Evolutionary conservation across 2,329 filamentous ascomycete species (phyloP).

Genomic region (Arthrobotrys conoides): DNA sequence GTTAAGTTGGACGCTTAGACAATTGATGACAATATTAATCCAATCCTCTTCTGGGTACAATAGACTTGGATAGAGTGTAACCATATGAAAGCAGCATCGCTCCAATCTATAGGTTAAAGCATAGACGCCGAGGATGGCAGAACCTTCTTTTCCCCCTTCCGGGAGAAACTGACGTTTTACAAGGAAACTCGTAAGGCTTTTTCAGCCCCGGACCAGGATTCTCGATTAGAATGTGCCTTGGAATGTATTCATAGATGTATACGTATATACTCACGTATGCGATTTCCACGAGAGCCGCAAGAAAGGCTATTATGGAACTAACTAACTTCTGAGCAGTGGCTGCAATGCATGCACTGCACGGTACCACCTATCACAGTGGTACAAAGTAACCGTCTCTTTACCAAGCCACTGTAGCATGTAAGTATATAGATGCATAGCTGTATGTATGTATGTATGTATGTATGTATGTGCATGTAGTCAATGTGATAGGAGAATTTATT

Average conservation of each 20-base stretch:
- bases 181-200: background rate
- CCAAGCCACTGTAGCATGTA: constrained; percentile 14
- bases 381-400: background rate
- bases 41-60: too few species aligned
- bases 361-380: constrained; percentile 3
- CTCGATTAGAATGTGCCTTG: background rate
- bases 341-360: background rate
- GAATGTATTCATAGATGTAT: background rate
- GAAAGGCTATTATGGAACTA: background rate
- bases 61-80: too few species aligned
- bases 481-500: constrained; percentile 1
- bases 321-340: background rate
- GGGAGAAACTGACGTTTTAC: background rate
- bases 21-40: background rate
- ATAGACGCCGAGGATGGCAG: background rate
- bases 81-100: too few species aligned
- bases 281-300: background rate
- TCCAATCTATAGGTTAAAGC: background rate
- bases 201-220: background rate
- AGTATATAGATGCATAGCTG: too few species aligned
- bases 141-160: background rate
- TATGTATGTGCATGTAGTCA: background rate
- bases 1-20: background rate
- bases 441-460: too few species aligned
- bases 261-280: background rate